These are phyloP conservation scores for Elsinoe fawcettii DNA, from an alignment of 2,329 filamentous ascomycete species.

Conservation along the genomic window DNA sequence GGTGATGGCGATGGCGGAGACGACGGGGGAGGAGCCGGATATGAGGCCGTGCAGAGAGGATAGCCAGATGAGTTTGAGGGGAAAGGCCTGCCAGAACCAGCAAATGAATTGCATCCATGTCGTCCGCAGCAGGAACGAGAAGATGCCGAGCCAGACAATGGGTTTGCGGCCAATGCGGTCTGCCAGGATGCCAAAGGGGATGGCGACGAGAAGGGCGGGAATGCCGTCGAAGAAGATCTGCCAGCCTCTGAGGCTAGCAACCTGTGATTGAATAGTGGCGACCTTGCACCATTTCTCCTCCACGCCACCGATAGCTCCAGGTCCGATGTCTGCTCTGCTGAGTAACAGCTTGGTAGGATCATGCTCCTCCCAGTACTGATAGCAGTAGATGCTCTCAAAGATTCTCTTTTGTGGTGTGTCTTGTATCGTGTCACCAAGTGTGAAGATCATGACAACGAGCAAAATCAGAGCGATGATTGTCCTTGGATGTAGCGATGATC, in stretches of 20 bases:
- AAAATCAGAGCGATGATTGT: slow-evolving; percentile 25
- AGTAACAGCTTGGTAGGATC: slow-evolving; percentile 26
- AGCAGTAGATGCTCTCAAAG: slow-evolving; percentile 49
- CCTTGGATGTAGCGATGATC: not conserved
- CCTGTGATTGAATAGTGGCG: slow-evolving; percentile 42
- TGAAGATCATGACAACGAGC: slow-evolving; percentile 38
- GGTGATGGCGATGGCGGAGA: slow-evolving; percentile 25
- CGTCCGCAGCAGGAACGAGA: slow-evolving; percentile 21
- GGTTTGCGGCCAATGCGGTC: slow-evolving; percentile 31
- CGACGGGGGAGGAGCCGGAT: slow-evolving; percentile 24
- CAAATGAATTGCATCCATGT: slow-evolving; percentile 28
- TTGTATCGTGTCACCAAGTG: slow-evolving; percentile 34
- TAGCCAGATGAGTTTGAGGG: slow-evolving; percentile 28
- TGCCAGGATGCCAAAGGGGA: slow-evolving; percentile 31
- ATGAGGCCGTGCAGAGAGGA: slow-evolving; percentile 26
- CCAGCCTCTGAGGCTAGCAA: slow-evolving; percentile 48
- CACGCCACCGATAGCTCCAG: slow-evolving; percentile 27
- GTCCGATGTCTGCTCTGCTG: slow-evolving; percentile 23
- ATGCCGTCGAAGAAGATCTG: slow-evolving; percentile 40
- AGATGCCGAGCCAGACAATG: slow-evolving; percentile 24
- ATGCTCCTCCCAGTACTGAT: slow-evolving; percentile 39
- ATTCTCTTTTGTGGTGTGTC: slow-evolving; percentile 43
- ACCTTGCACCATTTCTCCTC: slow-evolving; percentile 44
- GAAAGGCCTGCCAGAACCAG: slow-evolving; percentile 30
- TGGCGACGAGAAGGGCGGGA: slow-evolving; percentile 30